Conservation (phyloP, 306 rosid genomes). For the Medicago arabica region DNA sequence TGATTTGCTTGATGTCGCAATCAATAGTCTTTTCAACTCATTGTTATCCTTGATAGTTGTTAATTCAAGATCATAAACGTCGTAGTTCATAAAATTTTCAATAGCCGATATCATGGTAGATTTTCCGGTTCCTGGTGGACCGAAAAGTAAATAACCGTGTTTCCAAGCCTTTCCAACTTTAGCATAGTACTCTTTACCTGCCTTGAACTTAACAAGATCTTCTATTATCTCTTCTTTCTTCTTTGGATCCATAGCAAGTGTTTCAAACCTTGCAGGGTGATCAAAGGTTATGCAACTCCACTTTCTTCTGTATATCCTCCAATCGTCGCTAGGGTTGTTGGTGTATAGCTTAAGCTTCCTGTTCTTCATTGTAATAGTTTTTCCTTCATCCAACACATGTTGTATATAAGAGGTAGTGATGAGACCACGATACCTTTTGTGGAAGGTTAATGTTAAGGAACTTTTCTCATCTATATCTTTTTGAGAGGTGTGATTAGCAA, state of each 20-base stretch:
- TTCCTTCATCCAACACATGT: conserved; percentile 40
- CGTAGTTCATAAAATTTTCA: conserved; percentile 62
- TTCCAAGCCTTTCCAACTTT: conserved; percentile 78
- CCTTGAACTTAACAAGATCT: conserved; percentile 52
- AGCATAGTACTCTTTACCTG: conserved; percentile 59
- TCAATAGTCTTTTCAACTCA: conserved; percentile 55
- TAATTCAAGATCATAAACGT: conserved; percentile 68
- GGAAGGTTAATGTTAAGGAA: conserved; percentile 49
- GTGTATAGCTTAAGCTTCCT: neutral
- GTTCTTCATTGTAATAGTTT: neutral
- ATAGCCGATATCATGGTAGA: conserved; percentile 73
- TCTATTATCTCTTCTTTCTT: conserved; percentile 55
- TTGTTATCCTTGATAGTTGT: conserved; percentile 60
- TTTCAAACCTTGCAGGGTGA: conserved; percentile 61
- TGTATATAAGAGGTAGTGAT: conserved; percentile 48
- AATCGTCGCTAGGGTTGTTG: neutral
- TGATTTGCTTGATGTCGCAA: conserved; percentile 49
- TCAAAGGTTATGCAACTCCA: conserved; percentile 65
- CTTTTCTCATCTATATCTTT: conserved; percentile 38
- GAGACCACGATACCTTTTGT: conserved; percentile 40
- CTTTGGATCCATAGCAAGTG: conserved; percentile 57
- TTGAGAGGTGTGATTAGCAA: neutral
- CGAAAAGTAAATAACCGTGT: conserved; percentile 60
- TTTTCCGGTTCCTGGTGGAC: conserved; percentile 78
- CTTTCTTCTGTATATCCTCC: neutral